These are phyloP conservation scores for Brassica nigra DNA, from an alignment of 345 rosid genomes.

Conservation along the genomic window DNA sequence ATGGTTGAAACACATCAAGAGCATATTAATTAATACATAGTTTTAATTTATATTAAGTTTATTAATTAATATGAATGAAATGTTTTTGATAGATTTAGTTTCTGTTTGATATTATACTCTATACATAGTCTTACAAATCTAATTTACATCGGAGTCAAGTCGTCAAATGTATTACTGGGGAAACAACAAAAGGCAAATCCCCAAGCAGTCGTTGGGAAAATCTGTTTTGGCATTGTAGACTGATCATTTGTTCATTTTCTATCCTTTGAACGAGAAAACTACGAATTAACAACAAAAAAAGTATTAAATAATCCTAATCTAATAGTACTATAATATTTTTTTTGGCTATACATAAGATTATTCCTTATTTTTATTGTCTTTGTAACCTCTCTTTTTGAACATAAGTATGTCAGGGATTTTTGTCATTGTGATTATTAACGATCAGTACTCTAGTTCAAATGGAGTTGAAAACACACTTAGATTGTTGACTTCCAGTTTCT, in stretches of 20 bases:
- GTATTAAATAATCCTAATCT: not conserved
- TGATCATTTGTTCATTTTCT: not conserved
- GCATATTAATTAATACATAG: not conserved
- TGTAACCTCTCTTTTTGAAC: not conserved
- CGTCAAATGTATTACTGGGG: slow-evolving; percentile 6
- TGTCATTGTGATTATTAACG: not conserved
- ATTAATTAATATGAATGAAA: not conserved
- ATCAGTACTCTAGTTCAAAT: not conserved
- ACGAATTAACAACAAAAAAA: not conserved
- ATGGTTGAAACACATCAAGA: not conserved
- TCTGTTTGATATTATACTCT: not conserved
- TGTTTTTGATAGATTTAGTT: slow-evolving; percentile 4
- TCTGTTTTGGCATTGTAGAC: not conserved
- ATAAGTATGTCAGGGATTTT: not conserved
- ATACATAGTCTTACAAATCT: not conserved
- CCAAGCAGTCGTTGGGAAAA: not conserved
- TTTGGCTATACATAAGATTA: not conserved
- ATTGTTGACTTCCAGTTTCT: not conserved
- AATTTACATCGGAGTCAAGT: not conserved
- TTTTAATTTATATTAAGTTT: not conserved
- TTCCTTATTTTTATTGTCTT: not conserved
- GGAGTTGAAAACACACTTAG: slow-evolving; percentile 1
- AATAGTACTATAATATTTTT: not conserved
- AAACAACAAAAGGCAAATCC: slow-evolving; percentile 2
- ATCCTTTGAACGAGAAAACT: not conserved